These are phyloP conservation scores for Breviolum minutum DNA, from an alignment of 73 alveolate species.

Conservation along the genomic window DNA sequence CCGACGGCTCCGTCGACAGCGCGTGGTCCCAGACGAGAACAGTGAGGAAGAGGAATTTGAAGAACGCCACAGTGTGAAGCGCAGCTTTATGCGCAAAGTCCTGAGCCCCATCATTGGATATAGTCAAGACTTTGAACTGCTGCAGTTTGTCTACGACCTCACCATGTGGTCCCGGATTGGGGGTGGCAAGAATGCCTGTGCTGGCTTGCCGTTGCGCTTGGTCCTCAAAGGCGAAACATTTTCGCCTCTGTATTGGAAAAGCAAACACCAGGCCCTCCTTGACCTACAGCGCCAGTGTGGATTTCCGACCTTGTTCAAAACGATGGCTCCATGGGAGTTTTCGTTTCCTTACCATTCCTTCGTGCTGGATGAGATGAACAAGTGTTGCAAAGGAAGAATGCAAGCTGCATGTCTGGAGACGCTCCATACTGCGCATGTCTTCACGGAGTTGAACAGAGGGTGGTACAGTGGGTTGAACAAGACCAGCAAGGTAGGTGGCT, in stretches of 20 bases:
- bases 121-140: no score
- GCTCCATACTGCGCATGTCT: constrained; percentile 17
- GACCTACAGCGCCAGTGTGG: constrained; percentile 37
- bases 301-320: background rate
- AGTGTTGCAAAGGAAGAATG: background rate
- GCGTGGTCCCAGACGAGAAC: background rate
- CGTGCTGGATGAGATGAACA: background rate
- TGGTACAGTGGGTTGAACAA: no score
- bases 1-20: constrained; percentile 21
- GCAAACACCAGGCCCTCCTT: constrained; percentile 16
- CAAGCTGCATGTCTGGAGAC: constrained; percentile 19
- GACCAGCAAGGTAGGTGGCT: no score
- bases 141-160: background rate
- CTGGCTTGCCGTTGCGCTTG: constrained; percentile 42
- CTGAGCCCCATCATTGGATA: no score
- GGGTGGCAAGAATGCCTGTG: background rate
- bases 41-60: background rate
- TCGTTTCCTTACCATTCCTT: constrained; percentile 13
- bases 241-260: constrained; percentile 29
- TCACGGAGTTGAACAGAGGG: background rate
- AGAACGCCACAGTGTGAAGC: background rate
- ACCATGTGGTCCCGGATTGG: background rate
- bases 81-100: no score
- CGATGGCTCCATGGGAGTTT: constrained; percentile 37
- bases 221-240: constrained; percentile 18